Conservation (phyloP, 495 filamentous ascomycete species). For the Hypoxylon intermedium region DNA sequence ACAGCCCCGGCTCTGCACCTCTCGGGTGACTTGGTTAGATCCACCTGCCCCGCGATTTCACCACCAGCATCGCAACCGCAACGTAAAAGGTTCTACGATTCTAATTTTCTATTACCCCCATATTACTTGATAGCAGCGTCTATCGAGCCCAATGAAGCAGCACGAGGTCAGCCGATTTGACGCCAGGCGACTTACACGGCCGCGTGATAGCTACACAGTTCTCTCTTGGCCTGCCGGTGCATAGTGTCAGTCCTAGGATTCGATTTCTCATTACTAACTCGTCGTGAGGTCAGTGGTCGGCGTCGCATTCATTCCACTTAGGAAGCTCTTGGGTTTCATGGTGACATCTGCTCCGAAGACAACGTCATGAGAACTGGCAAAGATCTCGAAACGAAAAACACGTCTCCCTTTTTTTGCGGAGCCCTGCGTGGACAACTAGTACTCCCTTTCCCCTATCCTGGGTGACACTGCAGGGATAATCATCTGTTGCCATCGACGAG, state of each 20-base stretch:
- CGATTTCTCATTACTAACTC: conserved; percentile 37
- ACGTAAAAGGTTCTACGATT: conserved; percentile 34
- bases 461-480: conserved; percentile 40
- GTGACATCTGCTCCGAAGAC: conserved; percentile 38
- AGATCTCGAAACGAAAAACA: conserved; percentile 30
- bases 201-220: conserved; percentile 42
- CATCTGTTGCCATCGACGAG: conserved; percentile 25
- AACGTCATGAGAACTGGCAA: conserved; percentile 35
- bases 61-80: conserved; percentile 29
- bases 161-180: conserved; percentile 45
- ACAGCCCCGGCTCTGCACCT: conserved; percentile 35
- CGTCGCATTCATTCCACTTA: conserved; percentile 17
- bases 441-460: conserved; percentile 15
- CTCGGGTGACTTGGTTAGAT: conserved; percentile 34
- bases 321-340: conserved; percentile 26
- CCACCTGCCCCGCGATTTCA: conserved; percentile 39
- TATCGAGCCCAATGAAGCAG: conserved; percentile 35
- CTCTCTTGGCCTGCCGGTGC: conserved; percentile 27
- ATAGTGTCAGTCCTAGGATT: conserved; percentile 19
- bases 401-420: conserved; percentile 34
- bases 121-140: conserved; percentile 46
- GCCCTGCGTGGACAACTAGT: conserved; percentile 19
- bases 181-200: conserved; percentile 34
- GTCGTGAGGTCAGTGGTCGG: conserved; percentile 34
- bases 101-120: conserved; percentile 46